These are phyloP conservation scores for Canavalia ensiformis DNA, from an alignment of 306 rosid genomes.

Conservation along the genomic window DNA sequence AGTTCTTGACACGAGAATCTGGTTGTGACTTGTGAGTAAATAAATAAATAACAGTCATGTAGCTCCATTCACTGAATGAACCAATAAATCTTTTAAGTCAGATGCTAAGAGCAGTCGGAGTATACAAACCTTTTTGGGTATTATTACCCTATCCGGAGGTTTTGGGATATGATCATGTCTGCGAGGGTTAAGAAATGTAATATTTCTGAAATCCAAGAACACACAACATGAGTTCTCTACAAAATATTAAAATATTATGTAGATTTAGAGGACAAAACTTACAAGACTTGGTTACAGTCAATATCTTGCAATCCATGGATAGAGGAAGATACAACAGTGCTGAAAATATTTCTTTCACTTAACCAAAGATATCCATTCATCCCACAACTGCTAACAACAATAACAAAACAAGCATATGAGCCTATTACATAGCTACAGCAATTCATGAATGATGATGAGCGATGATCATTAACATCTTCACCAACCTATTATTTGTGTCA, in stretches of 20 bases:
- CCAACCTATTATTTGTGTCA: constrained; percentile 69
- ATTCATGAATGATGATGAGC: constrained; percentile 17
- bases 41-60: neutral
- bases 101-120: constrained; percentile 1
- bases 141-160: constrained; percentile 65
- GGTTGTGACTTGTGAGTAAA: neutral
- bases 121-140: constrained; percentile 71
- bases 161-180: constrained; percentile 63
- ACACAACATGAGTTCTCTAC: constrained; percentile 32
- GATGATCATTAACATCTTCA: constrained; percentile 30
- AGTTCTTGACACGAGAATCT: neutral
- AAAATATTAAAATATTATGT: constrained; percentile 11
- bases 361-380: constrained; percentile 83
- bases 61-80: neutral
- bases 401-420: constrained; percentile 12
- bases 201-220: constrained; percentile 60
- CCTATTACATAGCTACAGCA: neutral
- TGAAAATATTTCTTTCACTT: constrained; percentile 67
- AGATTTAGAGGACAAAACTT: constrained; percentile 50
- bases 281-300: constrained; percentile 70
- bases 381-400: constrained; percentile 64
- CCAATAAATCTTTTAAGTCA: constrained; percentile 3
- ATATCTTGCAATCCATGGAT: constrained; percentile 65
- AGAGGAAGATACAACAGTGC: constrained; percentile 62
- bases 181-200: constrained; percentile 66